Conservation (phyloP, 148 eudicot species). For the Limonium bicolor region DNA sequence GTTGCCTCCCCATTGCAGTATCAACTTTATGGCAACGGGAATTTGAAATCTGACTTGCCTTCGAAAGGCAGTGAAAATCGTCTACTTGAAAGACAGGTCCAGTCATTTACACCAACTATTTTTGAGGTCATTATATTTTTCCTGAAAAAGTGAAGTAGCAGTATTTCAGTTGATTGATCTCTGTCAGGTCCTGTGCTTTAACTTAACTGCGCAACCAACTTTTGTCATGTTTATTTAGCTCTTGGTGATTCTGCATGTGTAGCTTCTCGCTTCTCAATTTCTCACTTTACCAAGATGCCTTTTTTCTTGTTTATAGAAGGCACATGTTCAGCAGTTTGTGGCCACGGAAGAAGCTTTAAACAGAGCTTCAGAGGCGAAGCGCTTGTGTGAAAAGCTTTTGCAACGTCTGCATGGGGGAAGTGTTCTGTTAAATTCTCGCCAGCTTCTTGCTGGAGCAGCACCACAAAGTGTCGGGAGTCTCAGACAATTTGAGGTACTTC, state of each 20-base stretch:
- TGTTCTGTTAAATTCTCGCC: constrained; percentile 39
- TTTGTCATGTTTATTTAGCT: background rate
- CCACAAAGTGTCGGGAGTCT: constrained; percentile 81
- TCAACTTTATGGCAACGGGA: constrained; percentile 83
- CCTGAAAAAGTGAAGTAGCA: too few species aligned
- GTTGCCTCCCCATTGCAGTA: constrained; percentile 66
- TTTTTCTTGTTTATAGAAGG: constrained; percentile 46
- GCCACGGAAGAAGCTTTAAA: constrained; percentile 97
- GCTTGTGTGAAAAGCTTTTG: constrained; percentile 53
- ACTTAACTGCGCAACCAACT: too few species aligned
- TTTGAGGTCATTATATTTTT: too few species aligned
- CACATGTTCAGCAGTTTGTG: constrained; percentile 97
- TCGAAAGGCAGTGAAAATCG: constrained; percentile 92
- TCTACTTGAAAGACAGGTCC: constrained; percentile 97
- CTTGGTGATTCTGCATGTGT: background rate
- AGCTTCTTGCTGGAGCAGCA: constrained; percentile 37
- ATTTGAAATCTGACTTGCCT: constrained; percentile 52
- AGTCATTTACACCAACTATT: background rate
- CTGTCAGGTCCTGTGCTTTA: too few species aligned
- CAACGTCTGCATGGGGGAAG: constrained; percentile 76
- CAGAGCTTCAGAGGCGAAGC: constrained; percentile 89
- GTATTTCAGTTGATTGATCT: too few species aligned
- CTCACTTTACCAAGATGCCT: too few species aligned
- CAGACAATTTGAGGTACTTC: constrained; percentile 77
- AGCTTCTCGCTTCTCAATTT: too few species aligned